Evolutionary conservation across 768 basidiomycete species (phyloP), one percentile per base, ranked within the genome.

Genomic region (Boletellus sp.): DNA sequence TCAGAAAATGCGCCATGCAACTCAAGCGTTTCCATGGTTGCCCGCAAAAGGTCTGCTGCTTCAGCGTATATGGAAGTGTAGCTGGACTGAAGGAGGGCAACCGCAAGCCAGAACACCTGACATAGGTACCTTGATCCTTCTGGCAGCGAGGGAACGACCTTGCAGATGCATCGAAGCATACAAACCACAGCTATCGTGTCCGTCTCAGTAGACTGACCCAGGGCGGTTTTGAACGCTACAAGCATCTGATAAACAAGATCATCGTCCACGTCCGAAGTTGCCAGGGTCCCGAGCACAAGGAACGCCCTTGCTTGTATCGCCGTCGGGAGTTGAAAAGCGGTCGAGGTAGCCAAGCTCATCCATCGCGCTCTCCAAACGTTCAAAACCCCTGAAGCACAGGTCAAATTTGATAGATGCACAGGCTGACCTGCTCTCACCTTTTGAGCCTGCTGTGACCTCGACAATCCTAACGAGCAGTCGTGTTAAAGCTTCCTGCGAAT

Each of bases 181-280:
- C 86, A 88, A 54, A 89, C 82, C 20, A 94, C 80, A 1, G 90
- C 77, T 39, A 78, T 70, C 0, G 84, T 83, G 59, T 90, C 85
- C 17, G 77, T 74, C 58, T 87, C 85, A 26, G 78, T 80, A n/a
- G 83, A 77, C 57, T 84, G 81, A 10, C 69, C 64, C 16, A 95
- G 70, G 0, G 88, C 86, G 0, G 78, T 84, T 54, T 80, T 81
- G 67, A 94, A 84, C 1, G 94, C 90, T 6, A 94, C 87, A 9
- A 94, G 79, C 68, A 95, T 91, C 63, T 96, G 94, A 59, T 94
- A 95, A 46, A 95, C 73, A 56, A 94, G 81, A 63, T 96, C 94
- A 53, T 94, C 94, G 55, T 96, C 94, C 36, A 94, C 87, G 22
- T 93, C 90, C 3, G 85, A 78, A 4, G 80, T 80, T 15, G 90